Percentiles rank a stretch among this genome's conserved stretches.
phyloP scores from a whole-genome alignment of 345 rosid genomes.

The Arabidopsis thaliana region TAIR10.1 NC_003074.8:7418001-7418500 shows the following conservation, averaged over 20 bases:
- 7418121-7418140: background rate
- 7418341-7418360: conserved; percentile 35
- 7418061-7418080: background rate
- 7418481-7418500: background rate
- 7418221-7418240: conserved; percentile 71
- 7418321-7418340: conserved; percentile 38
- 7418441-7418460: conserved; percentile 28
- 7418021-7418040: no score
- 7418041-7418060: background rate
- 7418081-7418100: background rate
- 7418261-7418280: conserved; percentile 77
- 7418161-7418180: conserved; percentile 67
- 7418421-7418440: conserved; percentile 32
- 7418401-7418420: background rate
- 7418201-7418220: conserved; percentile 59
- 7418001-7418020: background rate
- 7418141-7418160: background rate
- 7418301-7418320: conserved; percentile 34
- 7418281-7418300: conserved; percentile 57
- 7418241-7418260: conserved; percentile 70
- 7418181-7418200: conserved; percentile 92
- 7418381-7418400: background rate
- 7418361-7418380: background rate
- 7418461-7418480: conserved; percentile 1
- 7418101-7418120: background rate